These are phyloP conservation scores for Aspergillus eucalypticola DNA, from an alignment of 2,329 filamentous ascomycete genomes.

Conservation along the genomic window DNA sequence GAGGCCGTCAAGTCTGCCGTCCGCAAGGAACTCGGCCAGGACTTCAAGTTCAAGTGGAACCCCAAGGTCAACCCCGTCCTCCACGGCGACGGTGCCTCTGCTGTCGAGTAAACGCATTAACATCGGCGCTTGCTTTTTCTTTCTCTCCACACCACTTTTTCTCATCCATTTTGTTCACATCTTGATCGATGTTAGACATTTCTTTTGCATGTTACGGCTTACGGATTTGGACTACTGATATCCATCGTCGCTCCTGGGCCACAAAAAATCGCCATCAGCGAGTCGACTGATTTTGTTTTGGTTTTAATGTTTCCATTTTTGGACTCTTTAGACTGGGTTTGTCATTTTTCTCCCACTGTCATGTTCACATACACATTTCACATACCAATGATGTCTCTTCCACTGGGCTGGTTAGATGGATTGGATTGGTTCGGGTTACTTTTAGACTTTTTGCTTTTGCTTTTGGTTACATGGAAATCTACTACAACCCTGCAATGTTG, in stretches of 20 bases:
- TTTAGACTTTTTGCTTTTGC: neutral
- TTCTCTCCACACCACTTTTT: neutral
- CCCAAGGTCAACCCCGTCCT: constrained; percentile 69
- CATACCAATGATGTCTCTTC: constrained; percentile 1
- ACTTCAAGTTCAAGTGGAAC: constrained; percentile 73
- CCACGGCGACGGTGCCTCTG: constrained; percentile 54
- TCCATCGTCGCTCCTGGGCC: constrained; percentile 19
- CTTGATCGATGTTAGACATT: constrained; percentile 14
- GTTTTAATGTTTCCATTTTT: neutral
- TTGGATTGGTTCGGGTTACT: neutral
- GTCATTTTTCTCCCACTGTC: neutral
- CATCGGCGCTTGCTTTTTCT: neutral
- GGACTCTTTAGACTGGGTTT: constrained; percentile 14
- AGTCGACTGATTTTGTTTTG: constrained; percentile 3
- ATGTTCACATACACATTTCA: neutral
- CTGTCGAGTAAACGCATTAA: constrained; percentile 52
- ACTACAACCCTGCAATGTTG: neutral
- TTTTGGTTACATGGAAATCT: neutral
- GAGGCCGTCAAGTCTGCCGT: constrained; percentile 69
- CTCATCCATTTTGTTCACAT: neutral
- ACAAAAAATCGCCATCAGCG: neutral
- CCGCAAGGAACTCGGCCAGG: constrained; percentile 68
- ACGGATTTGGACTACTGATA: constrained; percentile 28
- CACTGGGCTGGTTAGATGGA: constrained; percentile 2
- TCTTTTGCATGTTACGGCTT: constrained; percentile 14